Base-by-base conservation (phyloP, 495 filamentous ascomycete species). In the Xylona heveae region DNA sequence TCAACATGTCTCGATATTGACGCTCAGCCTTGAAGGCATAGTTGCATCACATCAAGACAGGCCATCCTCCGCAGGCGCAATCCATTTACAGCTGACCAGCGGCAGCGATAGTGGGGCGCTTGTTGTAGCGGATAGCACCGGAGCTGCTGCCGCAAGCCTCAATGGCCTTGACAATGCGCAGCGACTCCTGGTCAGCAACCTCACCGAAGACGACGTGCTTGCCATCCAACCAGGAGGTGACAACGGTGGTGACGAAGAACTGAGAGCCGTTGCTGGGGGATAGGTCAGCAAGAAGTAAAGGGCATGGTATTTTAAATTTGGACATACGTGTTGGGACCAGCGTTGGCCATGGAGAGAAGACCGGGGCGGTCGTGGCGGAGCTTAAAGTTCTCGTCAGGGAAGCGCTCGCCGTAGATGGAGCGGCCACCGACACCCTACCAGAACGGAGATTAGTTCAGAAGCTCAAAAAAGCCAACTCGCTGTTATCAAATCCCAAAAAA, bases 391-490 rank as follows among this genome's bases (percentile, higher is more conserved):
- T 84, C 78, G 44, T 84, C 78, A 26, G 64, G 51, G 42, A 84
- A 84, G 64, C 78, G 80, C 54, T 79, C 74, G 45, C 78, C 78
- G 55, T 80, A 83, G 62, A 84, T 83, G 40, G 78, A 84, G 62
- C 72, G 77, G 50, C 78, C 78, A 52, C 78, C 78, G 23, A 76
- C 83, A 42, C 78, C 78, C 76, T 81, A 39, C 21, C 14, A 8
- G 20, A 6, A 13, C 21, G 24, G 39, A 34, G 34, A 37, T 28
- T 17, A 30, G 23, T 31, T 23, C 20, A 25, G 16, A n/a, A 15
- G 15, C 7, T 13, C 16, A 15, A 19, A n/a, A 12, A 13, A 13
- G 25, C 17, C 6, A 37, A 36, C 19, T 6, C 16, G 10, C n/a
- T 20, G 30, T 20, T 3, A 25, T 7, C 23, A 25, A 25, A n/a